Evolutionary conservation across 2,329 filamentous ascomycete genomes (phyloP), one percentile per base, ranked within the genome.

Genomic region (Colletotrichum shisoi): DNA sequence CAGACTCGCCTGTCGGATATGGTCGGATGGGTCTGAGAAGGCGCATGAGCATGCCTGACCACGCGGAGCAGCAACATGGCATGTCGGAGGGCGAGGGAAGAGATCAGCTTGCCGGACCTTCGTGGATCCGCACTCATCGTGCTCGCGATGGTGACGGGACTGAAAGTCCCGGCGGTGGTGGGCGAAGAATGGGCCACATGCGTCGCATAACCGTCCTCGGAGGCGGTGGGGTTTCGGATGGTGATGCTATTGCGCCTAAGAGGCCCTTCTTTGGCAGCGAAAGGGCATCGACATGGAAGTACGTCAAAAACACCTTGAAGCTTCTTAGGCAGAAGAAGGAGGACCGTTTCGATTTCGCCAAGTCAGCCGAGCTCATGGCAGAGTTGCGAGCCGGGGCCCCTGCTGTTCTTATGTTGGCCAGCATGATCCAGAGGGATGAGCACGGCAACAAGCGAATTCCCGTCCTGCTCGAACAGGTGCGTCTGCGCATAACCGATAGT

Each of bases 351-450:
- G 95, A 99, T 76, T 93, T 95, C 75, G 90, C 91, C 74, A 99
- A 98, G 77, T 98, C 94, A 11, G 93, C 95, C 2, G 95, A 99
- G 77, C 83, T 99, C 53, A 94, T 99, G 87, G 95, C 95, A 1
- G 95, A 99, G 78, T 82, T 99, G 44, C 87, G 95, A 56, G 96
- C 95, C 49, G 95, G 93, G 61, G 93, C 94, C 1, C 95, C 95
- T 3, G 95, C 95, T 27, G 95, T 94, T 21, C 82, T 99, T 66
- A 96, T 99, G 78, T 82, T 99, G 59, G 95, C 95, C 8, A 97
- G 94, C 75, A 97, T 98, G 92, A 95, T 98, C 73, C 95, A 98
- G 79, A 87, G 95, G 64, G 95, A 99, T 73, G 95, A 99, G 78
- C 92, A 97, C 73, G 93, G 94, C 56, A 95, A 96, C 78, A 95